These are phyloP conservation scores for Canariomyces notabilis DNA, from an alignment of 2,329 filamentous ascomycete genomes.

Conservation along the genomic window DNA sequence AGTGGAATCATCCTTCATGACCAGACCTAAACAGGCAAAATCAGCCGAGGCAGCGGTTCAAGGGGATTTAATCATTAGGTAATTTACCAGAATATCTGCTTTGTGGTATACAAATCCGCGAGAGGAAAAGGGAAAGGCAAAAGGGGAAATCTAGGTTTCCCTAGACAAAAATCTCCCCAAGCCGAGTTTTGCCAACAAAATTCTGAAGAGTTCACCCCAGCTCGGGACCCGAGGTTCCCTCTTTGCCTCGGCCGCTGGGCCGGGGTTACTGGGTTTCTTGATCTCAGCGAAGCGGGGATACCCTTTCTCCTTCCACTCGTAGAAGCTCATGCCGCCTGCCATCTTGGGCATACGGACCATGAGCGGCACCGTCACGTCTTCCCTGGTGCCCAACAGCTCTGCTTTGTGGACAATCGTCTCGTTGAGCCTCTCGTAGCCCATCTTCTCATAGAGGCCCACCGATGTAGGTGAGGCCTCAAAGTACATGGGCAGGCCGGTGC, in stretches of 20 bases:
- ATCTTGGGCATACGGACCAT: conserved; percentile 38
- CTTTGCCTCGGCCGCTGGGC: not conserved
- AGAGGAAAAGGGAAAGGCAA: not conserved
- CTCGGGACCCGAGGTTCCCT: not conserved
- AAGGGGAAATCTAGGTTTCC: not conserved
- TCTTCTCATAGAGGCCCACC: conserved; percentile 40
- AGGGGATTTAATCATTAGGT: too few species aligned
- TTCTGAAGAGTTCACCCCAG: not conserved
- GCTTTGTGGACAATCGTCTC: conserved; percentile 35
- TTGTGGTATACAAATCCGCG: too few species aligned
- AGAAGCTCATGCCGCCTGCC: conserved; percentile 15
- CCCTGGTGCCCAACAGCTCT: conserved; percentile 31
- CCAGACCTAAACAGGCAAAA: too few species aligned
- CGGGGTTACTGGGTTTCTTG: too few species aligned
- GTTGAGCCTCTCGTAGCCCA: conserved; percentile 40
- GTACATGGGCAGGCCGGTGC: conserved; percentile 40
- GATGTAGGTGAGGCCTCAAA: conserved; percentile 43
- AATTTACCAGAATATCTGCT: too few species aligned
- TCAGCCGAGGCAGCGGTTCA: too few species aligned
- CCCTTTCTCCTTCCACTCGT: conserved; percentile 19
- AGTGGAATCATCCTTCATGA: too few species aligned
- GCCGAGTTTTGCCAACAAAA: not conserved
- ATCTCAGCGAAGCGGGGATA: conserved; percentile 13
- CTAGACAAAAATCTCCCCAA: not conserved
- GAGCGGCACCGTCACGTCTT: conserved; percentile 36